Conservation (phyloP, 192 early-diverging fungal genomes). For the Backusella sp. region DNA sequence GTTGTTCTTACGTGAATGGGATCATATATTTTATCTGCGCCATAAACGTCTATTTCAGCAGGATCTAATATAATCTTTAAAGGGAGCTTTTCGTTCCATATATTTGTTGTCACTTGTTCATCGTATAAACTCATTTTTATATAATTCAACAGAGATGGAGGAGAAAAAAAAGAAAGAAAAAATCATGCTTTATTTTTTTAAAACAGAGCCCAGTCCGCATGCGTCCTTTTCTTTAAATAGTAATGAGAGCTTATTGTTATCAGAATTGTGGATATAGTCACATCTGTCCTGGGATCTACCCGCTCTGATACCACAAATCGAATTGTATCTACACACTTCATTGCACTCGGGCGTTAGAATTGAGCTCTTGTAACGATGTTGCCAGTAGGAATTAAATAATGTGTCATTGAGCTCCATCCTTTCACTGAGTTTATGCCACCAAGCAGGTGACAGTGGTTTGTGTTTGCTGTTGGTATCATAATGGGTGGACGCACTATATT, state of each 20-base stretch:
- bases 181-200: slow-evolving; percentile 5
- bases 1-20: slow-evolving; percentile 36
- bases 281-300: slow-evolving; percentile 33
- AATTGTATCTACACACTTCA: slow-evolving; percentile 19
- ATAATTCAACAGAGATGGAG: background rate
- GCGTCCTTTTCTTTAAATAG: slow-evolving; percentile 2
- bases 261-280: slow-evolving; percentile 27
- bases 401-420: slow-evolving; percentile 35
- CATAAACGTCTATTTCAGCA: slow-evolving; percentile 21
- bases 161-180: background rate
- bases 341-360: slow-evolving; percentile 19
- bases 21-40: slow-evolving; percentile 16
- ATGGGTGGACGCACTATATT: slow-evolving; percentile 45
- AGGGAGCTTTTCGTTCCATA: slow-evolving; percentile 38
- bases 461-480: slow-evolving; percentile 18
- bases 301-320: slow-evolving; percentile 35
- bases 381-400: slow-evolving; percentile 43
- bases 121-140: slow-evolving; percentile 21
- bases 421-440: slow-evolving; percentile 55
- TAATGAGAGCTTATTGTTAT: background rate
- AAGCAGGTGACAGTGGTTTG: slow-evolving; percentile 42
- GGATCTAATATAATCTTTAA: slow-evolving; percentile 20
- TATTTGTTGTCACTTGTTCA: slow-evolving; percentile 23
- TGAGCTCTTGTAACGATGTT: slow-evolving; percentile 37
- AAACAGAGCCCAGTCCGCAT: background rate